Conservation (phyloP, 225 moss, liverwort and hornwort species). For the Sphagnum tenellum region DNA sequence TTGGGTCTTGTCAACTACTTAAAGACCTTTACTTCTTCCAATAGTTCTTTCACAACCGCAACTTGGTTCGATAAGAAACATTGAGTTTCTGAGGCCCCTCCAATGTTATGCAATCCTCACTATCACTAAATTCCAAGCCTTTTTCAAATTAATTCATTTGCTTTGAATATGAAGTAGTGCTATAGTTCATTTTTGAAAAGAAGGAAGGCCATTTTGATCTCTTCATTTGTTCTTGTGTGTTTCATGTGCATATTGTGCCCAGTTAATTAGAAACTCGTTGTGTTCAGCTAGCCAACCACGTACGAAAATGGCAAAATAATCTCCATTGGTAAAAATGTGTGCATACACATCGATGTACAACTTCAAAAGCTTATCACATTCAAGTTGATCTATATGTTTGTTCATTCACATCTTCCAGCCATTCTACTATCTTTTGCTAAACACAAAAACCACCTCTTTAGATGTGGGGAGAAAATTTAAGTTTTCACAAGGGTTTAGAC, state of each 20-base stretch:
- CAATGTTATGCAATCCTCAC: neutral
- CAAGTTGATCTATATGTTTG: neutral
- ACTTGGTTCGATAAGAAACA: neutral
- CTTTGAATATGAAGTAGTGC: too few species aligned
- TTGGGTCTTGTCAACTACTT: too few species aligned
- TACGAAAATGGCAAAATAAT: neutral
- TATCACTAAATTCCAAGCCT: neutral
- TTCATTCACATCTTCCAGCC: neutral
- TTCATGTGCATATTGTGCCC: neutral
- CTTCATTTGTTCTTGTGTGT: neutral
- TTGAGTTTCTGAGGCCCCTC: neutral
- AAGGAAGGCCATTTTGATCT: neutral
- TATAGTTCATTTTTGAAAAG: too few species aligned
- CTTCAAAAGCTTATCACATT: neutral
- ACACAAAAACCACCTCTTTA: neutral
- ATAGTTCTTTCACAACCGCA: too few species aligned
- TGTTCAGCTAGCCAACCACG: neutral
- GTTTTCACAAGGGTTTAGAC: too few species aligned
- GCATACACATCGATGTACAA: neutral
- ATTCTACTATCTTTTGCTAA: constrained; percentile 1
- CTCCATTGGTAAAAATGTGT: neutral
- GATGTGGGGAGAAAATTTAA: too few species aligned
- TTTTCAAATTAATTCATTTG: too few species aligned
- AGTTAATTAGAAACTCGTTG: neutral
- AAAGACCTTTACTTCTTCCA: too few species aligned